Evolutionary conservation across 192 early-diverging fungal species (phyloP), one percentile per base, ranked within the genome.

Genomic region (Coemansia reversa): DNA sequence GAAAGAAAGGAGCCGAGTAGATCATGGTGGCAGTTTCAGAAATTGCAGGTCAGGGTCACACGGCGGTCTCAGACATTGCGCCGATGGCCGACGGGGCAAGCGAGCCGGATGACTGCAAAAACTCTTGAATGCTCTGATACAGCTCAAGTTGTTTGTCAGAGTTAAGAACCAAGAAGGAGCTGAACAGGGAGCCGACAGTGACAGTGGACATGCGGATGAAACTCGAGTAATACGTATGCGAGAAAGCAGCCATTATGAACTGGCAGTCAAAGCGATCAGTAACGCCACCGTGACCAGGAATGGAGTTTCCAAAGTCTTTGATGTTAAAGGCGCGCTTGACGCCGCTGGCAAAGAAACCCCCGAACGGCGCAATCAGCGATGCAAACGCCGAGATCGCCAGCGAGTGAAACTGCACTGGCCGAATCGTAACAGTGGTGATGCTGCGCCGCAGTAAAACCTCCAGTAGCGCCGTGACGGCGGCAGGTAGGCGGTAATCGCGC

Each of bases 211-310:
- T 84, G 79, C 91, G 91, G 66, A 92, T 88, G 55, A 98, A 98
- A 57, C 87, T 91, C 59, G 87, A 82, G 66, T 90, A 93, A 73
- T 98, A 97, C 68, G 95, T 88, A 71, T 89, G 90, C 35, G 93
- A 90, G 70, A 98, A 97, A 30, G 92, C 77, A 2, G 90, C 94
- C 94, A 97, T 98, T 57, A 98, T 76, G 69, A 98, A 94, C 84
- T 98, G 96, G 71, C 96, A 98, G 71, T 98, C 94, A 85, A 98
- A 94, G 25, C 96, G 88, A 80, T 98, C 96, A 0, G 96, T 97
- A 27, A 97, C 84, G 27, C 96, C 96, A 64, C 96, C 96, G 62
- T 98, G 96, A 22, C 96, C 96, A 6, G 96, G 96, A 62, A 98
- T 98, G 32, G 89, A 93, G 70, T 96, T 88, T 11, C 93, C 92